Evolutionary conservation across 768 basidiomycete species (phyloP).

Genomic region (Heimioporus sp.): DNA sequence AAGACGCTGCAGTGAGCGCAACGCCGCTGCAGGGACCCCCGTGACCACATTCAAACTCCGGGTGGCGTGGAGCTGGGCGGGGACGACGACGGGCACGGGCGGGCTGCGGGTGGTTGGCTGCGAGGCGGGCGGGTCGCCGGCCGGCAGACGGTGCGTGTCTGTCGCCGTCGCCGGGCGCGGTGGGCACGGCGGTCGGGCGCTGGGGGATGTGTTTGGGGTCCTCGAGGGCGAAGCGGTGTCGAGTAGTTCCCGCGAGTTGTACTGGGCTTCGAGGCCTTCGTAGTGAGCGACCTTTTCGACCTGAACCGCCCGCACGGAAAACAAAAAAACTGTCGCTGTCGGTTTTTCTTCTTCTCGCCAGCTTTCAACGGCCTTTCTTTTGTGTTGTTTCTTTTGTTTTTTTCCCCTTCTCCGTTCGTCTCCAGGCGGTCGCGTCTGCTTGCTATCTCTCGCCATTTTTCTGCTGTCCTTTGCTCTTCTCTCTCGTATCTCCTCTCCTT

Average conservation of each 20-base stretch:
- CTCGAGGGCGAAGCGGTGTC: slow-evolving; percentile 19
- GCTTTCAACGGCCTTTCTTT: slow-evolving; percentile 25
- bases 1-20: not conserved
- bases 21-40: slow-evolving; percentile 22
- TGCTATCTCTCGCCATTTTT: slow-evolving; percentile 36
- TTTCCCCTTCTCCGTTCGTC: slow-evolving; percentile 16
- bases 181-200: not conserved
- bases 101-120: not conserved
- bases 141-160: not conserved
- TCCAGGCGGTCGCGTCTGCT: slow-evolving; percentile 30
- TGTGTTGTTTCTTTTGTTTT: slow-evolving; percentile 10
- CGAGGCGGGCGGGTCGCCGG: not conserved
- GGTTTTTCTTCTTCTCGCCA: slow-evolving; percentile 22
- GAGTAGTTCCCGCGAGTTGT: slow-evolving; percentile 30
- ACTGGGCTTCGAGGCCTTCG: slow-evolving; percentile 27
- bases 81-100: slow-evolving; percentile 1
- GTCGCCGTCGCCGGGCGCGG: slow-evolving; percentile 2
- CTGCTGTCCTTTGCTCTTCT: slow-evolving; percentile 30
- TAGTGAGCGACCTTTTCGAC: slow-evolving; percentile 31
- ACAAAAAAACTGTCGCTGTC: slow-evolving; percentile 13
- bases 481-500: slow-evolving; percentile 27
- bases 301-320: slow-evolving; percentile 28
- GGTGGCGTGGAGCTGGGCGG: slow-evolving; percentile 7
- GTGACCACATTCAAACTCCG: slow-evolving; percentile 31
- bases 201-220: slow-evolving; percentile 21